Conservation (phyloP, 495 filamentous ascomycete genomes). For the Lasiosphaeria miniovina region DNA sequence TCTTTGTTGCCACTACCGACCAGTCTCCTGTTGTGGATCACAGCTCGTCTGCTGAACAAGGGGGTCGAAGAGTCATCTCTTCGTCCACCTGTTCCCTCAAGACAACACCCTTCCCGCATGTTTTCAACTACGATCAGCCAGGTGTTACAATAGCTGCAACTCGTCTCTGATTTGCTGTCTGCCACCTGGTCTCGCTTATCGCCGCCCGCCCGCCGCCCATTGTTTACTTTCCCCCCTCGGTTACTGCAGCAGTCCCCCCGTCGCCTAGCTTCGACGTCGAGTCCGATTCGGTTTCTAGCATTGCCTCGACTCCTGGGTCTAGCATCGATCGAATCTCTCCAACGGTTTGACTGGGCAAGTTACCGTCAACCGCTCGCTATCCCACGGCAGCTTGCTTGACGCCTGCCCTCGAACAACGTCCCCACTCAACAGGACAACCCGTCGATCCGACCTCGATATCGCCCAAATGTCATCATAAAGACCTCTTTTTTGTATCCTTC, state of each 20-base stretch:
- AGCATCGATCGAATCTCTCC: slow-evolving; percentile 1
- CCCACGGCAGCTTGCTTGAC: slow-evolving; percentile 9
- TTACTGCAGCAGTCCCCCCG: slow-evolving; percentile 2
- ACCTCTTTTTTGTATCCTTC: slow-evolving; percentile 53
- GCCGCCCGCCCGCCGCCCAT: neutral
- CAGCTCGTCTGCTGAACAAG: slow-evolving; percentile 34
- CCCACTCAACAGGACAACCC: neutral
- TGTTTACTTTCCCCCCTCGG: neutral
- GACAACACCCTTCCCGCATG: slow-evolving; percentile 37
- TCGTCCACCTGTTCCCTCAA: slow-evolving; percentile 43
- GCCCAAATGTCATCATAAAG: slow-evolving; percentile 73
- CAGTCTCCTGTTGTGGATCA: slow-evolving; percentile 32
- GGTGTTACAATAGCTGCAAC: slow-evolving; percentile 37
- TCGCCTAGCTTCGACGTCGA: slow-evolving; percentile 9
- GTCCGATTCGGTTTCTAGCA: neutral
- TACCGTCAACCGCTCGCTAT: slow-evolving; percentile 8
- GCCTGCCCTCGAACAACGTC: slow-evolving; percentile 9
- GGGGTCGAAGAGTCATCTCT: slow-evolving; percentile 49
- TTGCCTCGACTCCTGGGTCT: neutral
- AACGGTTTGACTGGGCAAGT: slow-evolving; percentile 4
- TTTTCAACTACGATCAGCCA: slow-evolving; percentile 37
- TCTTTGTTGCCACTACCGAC: slow-evolving; percentile 22
- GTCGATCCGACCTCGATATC: slow-evolving; percentile 41
- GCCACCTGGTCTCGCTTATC: slow-evolving; percentile 31
- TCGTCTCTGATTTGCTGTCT: slow-evolving; percentile 30